These are phyloP conservation scores for Gnaphalium uliginosum DNA, from an alignment of 129 eudicot species.

Conservation along the genomic window DNA sequence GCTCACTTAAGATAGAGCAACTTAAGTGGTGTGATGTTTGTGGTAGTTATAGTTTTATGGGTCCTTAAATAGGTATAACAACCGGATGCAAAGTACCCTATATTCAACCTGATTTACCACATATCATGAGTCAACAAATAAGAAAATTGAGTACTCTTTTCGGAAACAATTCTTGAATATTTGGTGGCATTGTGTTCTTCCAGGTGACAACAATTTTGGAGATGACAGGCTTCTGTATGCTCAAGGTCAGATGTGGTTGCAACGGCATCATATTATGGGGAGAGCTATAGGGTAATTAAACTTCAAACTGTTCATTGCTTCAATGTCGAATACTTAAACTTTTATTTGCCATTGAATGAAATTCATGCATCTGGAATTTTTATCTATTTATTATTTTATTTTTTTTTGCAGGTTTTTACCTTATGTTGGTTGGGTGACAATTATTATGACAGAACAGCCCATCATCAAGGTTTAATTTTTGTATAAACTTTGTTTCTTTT, in stretches of 20 bases:
- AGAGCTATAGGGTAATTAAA: slow-evolving; percentile 88
- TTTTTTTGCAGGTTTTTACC: slow-evolving; percentile 70
- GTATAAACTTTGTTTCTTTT: not conserved
- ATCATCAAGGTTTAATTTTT: slow-evolving; percentile 67
- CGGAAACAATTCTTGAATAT: not conserved
- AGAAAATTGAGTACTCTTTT: not conserved
- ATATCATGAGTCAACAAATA: not conserved
- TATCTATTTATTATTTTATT: too few species aligned
- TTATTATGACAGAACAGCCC: slow-evolving; percentile 96
- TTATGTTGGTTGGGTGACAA: slow-evolving; percentile 97
- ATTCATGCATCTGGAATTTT: not conserved
- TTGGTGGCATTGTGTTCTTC: slow-evolving; percentile 22
- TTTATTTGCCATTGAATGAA: not conserved
- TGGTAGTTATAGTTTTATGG: not conserved
- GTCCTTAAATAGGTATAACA: not conserved
- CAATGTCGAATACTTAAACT: not conserved
- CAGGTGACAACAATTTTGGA: slow-evolving; percentile 94
- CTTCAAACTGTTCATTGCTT: not conserved
- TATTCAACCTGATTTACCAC: not conserved
- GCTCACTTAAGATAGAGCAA: not conserved
- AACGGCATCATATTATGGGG: slow-evolving; percentile 95
- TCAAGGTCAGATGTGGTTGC: slow-evolving; percentile 90
- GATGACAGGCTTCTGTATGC: slow-evolving; percentile 97
- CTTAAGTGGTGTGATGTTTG: not conserved
- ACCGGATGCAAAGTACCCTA: not conserved